Base-by-base conservation (phyloP, 2,329 filamentous ascomycete species). In the Thelonectria blattea region DNA sequence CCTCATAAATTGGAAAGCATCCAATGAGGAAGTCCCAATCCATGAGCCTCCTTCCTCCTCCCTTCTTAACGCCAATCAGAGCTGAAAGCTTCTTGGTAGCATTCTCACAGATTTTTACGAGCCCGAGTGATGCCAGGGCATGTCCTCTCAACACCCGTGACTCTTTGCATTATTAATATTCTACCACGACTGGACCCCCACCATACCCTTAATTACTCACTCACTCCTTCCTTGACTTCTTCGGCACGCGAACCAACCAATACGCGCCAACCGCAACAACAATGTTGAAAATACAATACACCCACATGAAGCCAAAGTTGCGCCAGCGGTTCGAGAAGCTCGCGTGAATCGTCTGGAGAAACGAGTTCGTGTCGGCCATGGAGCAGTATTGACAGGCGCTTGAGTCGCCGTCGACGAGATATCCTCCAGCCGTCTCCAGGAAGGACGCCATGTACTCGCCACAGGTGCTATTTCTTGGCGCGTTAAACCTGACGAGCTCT, bases 401-500 rank as follows among this genome's bases (percentile, higher is more conserved):
- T 67, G 0, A 17, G 11, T 43, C 37, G 9, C 59, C 50, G n/a
- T 51, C 45, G 2, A 84, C 75, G 61, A 59, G 45, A 45, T 79
- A 81, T 1, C 87, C 87, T 2, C 83, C 84, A 0, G 75, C 56
- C 0, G 58, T 52, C 0, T 68, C 59, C 5, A 86, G 78, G 65
- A 83, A 88, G 1, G 68, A 41, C 5, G 68, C 63, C 71, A 89
- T 72, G 70, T 89, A 91, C 17, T 82, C 65, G 2, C 68, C 76
- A 69, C 89, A 91, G 0, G 80, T 89, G 58, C 75, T 63, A 9
- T 79, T 80, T 1, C 69, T 58, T 0, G 84, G 81, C 0, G 91
- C 85, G 20, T 85, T 77, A 70, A 95, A 88, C 7, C 76, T 73
- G 20, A 90, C 78, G 57, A 85, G 78, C 72, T 95, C 91, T 67